These are phyloP conservation scores for Mesembryanthemum crystallinum DNA, from an alignment of 148 eudicot species.

Conservation along the genomic window DNA sequence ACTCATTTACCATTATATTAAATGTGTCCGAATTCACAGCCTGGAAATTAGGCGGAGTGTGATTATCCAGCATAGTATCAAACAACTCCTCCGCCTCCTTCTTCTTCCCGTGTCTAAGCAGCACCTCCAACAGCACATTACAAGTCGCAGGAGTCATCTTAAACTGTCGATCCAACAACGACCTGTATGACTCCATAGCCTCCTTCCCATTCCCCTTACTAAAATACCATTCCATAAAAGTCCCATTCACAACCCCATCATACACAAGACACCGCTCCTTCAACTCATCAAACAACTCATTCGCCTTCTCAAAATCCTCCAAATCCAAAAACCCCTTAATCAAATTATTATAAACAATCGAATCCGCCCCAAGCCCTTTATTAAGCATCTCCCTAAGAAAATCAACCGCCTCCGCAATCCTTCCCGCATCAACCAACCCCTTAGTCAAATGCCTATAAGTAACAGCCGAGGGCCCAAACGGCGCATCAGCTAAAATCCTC, in stretches of 20 bases:
- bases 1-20: slow-evolving; percentile 47
- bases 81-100: slow-evolving; percentile 47
- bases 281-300: slow-evolving; percentile 77
- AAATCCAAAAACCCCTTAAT: slow-evolving; percentile 65
- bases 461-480: slow-evolving; percentile 66
- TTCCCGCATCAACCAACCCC: slow-evolving; percentile 55
- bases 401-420: slow-evolving; percentile 63
- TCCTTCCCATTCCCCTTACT: slow-evolving; percentile 56
- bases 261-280: slow-evolving; percentile 73
- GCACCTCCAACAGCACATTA: slow-evolving; percentile 66
- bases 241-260: slow-evolving; percentile 77
- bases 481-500: slow-evolving; percentile 46
- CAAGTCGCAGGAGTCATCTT: slow-evolving; percentile 80
- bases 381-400: slow-evolving; percentile 68
- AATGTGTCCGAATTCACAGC: slow-evolving; percentile 44
- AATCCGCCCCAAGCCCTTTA: slow-evolving; percentile 78
- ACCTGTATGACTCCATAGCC: slow-evolving; percentile 75
- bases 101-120: slow-evolving; percentile 52
- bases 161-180: slow-evolving; percentile 53
- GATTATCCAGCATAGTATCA: slow-evolving; percentile 44
- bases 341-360: slow-evolving; percentile 68
- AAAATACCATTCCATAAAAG: slow-evolving; percentile 87
- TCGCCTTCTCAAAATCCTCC: slow-evolving; percentile 63
- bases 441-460: slow-evolving; percentile 70
- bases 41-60: slow-evolving; percentile 43